Base-by-base conservation (phyloP, 306 rosid genomes). In the Notholithocarpus densiflorus region DNA sequence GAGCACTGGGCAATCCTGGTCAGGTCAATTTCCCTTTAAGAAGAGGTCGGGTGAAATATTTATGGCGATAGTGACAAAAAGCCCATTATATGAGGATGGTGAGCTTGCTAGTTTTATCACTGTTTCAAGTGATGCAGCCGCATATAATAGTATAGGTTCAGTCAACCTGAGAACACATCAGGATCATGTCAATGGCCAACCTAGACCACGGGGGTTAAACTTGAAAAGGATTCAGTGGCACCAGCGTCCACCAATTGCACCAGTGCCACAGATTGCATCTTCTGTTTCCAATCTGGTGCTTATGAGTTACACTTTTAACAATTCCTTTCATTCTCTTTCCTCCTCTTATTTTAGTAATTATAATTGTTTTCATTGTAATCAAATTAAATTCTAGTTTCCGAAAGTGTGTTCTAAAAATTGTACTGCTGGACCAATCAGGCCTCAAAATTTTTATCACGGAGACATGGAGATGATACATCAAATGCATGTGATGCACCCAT, bases 221-320 rank as follows among this genome's bases (percentile, higher is more conserved):
- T 77, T 82, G 55, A 86, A 84, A 79, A 83, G 79, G 80, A 71
- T 84, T 72, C 92, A 86, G 43, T 84, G 84, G 86, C 81, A 89
- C 78, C 89, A 82, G 14, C 86, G 83, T 43, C 90, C 88, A 48
- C 82, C 64, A 17, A 70, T 85, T 68, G 87, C 70, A 32, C 88
- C 89, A 13, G 80, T 87, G 31, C 89, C 93, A 57, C 87, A 81
- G 72, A 82, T 89, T 80, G 91, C 88, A 60, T 90, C 93, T 23
- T 87, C 90, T 80, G 92, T 88, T 84, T 89, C 97, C 79, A 84
- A 82, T 89, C 89, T 90, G 93, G 95, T 92, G 77, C 73, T 80
- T 76, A 75, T 57, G 48, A 45, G 40, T 74, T 56, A 61, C 74
- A 5, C 57, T 62, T 62, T 65, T 43, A 66, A 56, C 56, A 27